A percentile compares a stretch with the other conserved stretches of the same genome.
Conservation (phyloP, 352 stramenopile genomes). For the Plasmopara muralis region DNA sequence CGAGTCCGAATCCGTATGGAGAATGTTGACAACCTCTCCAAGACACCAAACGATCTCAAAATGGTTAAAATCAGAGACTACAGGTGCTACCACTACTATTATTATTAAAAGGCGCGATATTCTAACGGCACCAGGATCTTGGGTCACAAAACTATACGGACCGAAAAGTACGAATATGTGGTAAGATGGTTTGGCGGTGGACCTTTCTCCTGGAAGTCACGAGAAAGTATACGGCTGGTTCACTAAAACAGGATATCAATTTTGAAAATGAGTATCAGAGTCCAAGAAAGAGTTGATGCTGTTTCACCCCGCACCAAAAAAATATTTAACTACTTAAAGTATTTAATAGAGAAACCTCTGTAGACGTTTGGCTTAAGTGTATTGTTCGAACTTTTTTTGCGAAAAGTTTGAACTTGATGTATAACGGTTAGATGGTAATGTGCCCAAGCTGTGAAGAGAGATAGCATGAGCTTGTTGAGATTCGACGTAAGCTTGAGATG, state of each 20-base stretch:
- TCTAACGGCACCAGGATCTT: slow-evolving; percentile 11
- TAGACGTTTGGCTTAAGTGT: background rate
- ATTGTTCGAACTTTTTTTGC: background rate
- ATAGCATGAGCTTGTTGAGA: slow-evolving; percentile 7
- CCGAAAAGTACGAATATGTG: background rate
- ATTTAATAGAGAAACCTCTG: background rate
- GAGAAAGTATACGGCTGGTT: background rate
- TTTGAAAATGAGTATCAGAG: background rate
- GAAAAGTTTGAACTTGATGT: background rate
- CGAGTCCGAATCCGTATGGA: slow-evolving; percentile 20
- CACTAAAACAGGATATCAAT: background rate
- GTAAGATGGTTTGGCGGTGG: background rate
- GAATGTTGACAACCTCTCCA: slow-evolving; percentile 26
- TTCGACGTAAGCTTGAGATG: slow-evolving; percentile 1
- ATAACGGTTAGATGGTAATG: background rate
- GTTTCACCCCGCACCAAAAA: background rate
- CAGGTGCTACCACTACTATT: slow-evolving; percentile 1
- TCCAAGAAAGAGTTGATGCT: too few species aligned
- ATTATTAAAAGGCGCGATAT: slow-evolving; percentile 16
- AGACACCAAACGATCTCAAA: slow-evolving; percentile 17
- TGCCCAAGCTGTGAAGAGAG: slow-evolving; percentile 4
- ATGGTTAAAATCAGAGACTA: slow-evolving; percentile 14
- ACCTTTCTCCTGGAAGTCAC: background rate
- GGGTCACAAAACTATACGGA: slow-evolving; percentile 8
- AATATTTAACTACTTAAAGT: background rate